Evolutionary conservation across 2,329 filamentous ascomycete species (phyloP), one percentile per base, ranked within the genome.

Genomic region (Stagonosporopsis tanaceti): DNA sequence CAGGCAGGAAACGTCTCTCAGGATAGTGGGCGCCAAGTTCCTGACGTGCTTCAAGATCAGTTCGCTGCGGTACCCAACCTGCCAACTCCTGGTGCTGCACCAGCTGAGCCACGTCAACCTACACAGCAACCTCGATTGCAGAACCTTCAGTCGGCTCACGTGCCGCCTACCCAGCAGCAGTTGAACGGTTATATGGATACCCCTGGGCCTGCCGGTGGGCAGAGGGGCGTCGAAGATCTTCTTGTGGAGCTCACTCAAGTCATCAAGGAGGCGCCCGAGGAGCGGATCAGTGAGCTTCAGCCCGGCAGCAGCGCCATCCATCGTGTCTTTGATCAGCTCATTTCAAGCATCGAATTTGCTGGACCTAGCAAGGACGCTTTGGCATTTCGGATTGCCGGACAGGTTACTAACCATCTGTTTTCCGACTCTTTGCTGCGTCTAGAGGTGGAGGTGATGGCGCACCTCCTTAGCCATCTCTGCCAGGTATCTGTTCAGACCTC

Each of bases 361-460:
- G 72, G 72, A 6, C 79, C 80, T 4, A 82, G 84, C 61, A 84
- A 84, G 53, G 86, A 89, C 64, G 76, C 81, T 17, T 73, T 87
- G 57, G 84, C 85, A 34, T 78, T 83, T 61, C 76, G 81, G 24
- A 82, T 84, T 39, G 86, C 85, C 7, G 79, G 84, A 38, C 82
- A 84, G 61, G 80, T 87, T 32, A 86, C 83, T 60, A 82, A 79
- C 20, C 78, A 80, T 28, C 77, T 89, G 27, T 87, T 85, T 70
- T 79, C 79, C 25, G 83, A 87, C 45, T 79, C 79, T 6, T 77
- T 84, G 57, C 81, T 78, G 39, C 79, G 81, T 8, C 69, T 89
- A 39, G 87, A 89, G 65, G 80, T 88, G 37, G 87, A 90, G 67
- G 82, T 88, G 30, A 80, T 89, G 48, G 84, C 86, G 15, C 82